Evolutionary conservation across 1,284 basidiomycete genomes (phyloP), one percentile per base, ranked within the genome.

Genomic region (Mycena sp.): DNA sequence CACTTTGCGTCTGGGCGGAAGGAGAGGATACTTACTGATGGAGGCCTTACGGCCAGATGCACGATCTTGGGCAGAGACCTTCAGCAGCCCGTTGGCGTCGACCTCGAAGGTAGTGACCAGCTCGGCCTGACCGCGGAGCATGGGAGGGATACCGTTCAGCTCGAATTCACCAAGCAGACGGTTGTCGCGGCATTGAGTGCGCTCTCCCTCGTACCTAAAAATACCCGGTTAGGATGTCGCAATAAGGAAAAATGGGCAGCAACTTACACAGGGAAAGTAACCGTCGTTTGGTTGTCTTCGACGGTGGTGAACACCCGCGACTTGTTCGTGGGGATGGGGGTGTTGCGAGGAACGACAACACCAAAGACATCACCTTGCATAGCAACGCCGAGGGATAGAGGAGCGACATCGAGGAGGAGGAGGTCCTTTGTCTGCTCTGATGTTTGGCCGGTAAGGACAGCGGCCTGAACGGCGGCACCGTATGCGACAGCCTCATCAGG

Each of bases 311-410:
- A 98, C 70, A 93, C 93, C 80, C 96, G 89, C 60, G 95, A 96
- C 87, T 98, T 98, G 91, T 96, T 97, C 82, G 96, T 95, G 72
- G 97, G 96, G 83, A 98, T 97, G 78, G 96, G 95, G 75, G 97
- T 98, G 89, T 98, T 98, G 79, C 97, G 94, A 80, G 96, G 96
- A 79, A 98, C 95, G 80, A 98, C 95, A 75, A 96, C 92, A 87
- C 96, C 96, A 83, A 98, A 97, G 81, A 98, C 95, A 82, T 97
- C 96, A 80, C 96, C 96, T 83, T 97, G 96, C 96, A 97, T 98
- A 83, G 96, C 97, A 77, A 98, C 96, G 93, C 97, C 97, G 78
- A 98, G 93, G 72, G 96, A 98, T 72, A 98, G 89, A 74, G 97
- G 96, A 75, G 96, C 94, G 77, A 98, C 96, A 85, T 98, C 96